A percentile compares a stretch with the other conserved stretches of the same genome.
Evolutionary conservation across 2,329 filamentous ascomycete species (phyloP).

Genomic region (Alternaria postmessia): DNA sequence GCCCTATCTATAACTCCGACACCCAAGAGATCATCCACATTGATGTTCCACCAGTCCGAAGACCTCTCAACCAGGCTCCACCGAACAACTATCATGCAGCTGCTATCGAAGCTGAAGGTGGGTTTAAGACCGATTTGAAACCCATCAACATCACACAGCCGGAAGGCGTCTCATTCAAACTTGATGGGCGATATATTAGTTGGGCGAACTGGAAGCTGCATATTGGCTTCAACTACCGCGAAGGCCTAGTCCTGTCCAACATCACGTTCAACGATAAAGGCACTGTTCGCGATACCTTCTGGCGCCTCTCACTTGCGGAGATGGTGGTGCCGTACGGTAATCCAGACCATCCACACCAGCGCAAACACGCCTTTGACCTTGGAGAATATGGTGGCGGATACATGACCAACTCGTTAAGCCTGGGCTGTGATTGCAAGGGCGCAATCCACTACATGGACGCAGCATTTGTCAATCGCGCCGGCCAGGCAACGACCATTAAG

Average conservation of each 20-base stretch:
- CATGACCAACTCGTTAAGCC: constrained; percentile 79
- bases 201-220: constrained; percentile 97
- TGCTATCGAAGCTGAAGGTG: constrained; percentile 75
- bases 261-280: constrained; percentile 89
- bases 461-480: constrained; percentile 79
- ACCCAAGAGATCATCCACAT: constrained; percentile 82
- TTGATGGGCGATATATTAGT: constrained; percentile 75
- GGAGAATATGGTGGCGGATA: constrained; percentile 84
- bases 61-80: constrained; percentile 74
- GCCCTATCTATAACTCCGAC: constrained; percentile 86
- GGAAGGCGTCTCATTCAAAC: constrained; percentile 84
- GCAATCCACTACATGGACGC: constrained; percentile 92
- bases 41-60: constrained; percentile 78
- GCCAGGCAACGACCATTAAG: constrained; percentile 81
- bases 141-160: constrained; percentile 88
- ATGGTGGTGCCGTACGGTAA: constrained; percentile 94
- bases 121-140: constrained; percentile 81
- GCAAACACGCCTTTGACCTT: constrained; percentile 83
- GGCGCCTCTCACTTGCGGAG: constrained; percentile 86
- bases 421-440: constrained; percentile 88
- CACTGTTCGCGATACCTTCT: constrained; percentile 79
- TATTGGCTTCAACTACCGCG: constrained; percentile 92
- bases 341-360: constrained; percentile 79
- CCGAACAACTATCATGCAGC: constrained; percentile 83
- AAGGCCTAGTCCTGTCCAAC: constrained; percentile 89